Base-by-base conservation (phyloP, 768 basidiomycete species). In the Aureoboletus auriporus region DNA sequence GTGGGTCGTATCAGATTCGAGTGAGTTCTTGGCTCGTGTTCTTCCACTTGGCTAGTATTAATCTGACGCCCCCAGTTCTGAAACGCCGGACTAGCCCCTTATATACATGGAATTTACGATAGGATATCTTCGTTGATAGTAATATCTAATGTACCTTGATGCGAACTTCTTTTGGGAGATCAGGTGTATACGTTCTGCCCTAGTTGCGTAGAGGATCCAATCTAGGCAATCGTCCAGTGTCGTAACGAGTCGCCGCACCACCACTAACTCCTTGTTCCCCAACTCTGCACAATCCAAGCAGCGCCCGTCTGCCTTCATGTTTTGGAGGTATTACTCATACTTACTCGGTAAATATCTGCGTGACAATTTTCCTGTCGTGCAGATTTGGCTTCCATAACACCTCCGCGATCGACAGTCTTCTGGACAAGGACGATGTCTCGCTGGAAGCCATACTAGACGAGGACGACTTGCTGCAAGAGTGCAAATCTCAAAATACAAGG, bases 371-470 rank as follows among this genome's bases (percentile, higher is more conserved):
- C 16, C 39, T 20, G 17, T 47, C 53, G 51, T 49, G 39, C 26
- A 93, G 90, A 83, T 93, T 93, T 74, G 89, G 88, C 59, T 91
- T 92, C 72, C 83, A 88, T 68, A 88, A 89, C 77, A 84, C 83
- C 46, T 91, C 89, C 46, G 76, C 85, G 51, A 91, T 96, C 69
- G 93, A 96, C 79, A 80, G 80, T 60, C 78, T 96, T 50, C 80
- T 96, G 52, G 86, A 91, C 77, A 86, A 90, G 72, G 90, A 93
- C 57, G 88, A 91, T 61, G 84, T 91, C 55, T 78, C 84, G 42
- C 80, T 98, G 36, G 93, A 96, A 66, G 84, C 89, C 36, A 84
- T 98, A 51, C 77, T 98, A 47, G 92, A 93, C 70, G 92, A 96
- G 70, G 86, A 91, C 62, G 93, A 97, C 65, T 75, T 98, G 39